Conservation (phyloP, 805 yeast species). For the Candida vaughaniae region DNA sequence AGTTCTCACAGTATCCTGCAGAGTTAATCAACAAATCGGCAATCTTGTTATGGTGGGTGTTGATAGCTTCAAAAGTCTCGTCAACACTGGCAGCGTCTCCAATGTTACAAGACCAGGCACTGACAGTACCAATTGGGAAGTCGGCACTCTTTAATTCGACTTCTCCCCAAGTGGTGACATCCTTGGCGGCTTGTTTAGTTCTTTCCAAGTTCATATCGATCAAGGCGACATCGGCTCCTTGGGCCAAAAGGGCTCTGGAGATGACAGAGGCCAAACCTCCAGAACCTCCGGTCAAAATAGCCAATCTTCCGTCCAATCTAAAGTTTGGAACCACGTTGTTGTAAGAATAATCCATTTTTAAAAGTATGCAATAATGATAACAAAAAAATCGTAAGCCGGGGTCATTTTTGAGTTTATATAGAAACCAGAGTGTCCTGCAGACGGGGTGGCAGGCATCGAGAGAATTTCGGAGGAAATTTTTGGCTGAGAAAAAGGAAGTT, state of each 20-base stretch:
- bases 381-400: slow-evolving; percentile 1
- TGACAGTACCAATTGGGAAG: slow-evolving; percentile 40
- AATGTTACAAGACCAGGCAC: slow-evolving; percentile 74
- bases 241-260: slow-evolving; percentile 65
- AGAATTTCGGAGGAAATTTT: slow-evolving; percentile 9
- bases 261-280: slow-evolving; percentile 72
- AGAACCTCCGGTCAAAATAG: slow-evolving; percentile 77
- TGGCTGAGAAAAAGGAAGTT: slow-evolving; percentile 6
- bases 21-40: slow-evolving; percentile 70
- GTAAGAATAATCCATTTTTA: slow-evolving; percentile 30
- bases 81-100: slow-evolving; percentile 63
- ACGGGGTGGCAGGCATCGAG: slow-evolving; percentile 1
- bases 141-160: slow-evolving; percentile 36
- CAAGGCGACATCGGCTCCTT: slow-evolving; percentile 75
- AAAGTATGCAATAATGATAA: background rate
- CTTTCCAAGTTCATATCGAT: slow-evolving; percentile 65
- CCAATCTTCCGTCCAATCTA: slow-evolving; percentile 68
- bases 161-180: slow-evolving; percentile 49
- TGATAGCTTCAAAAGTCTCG: slow-evolving; percentile 50
- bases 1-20: slow-evolving; percentile 85
- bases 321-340: slow-evolving; percentile 58
- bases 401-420: slow-evolving; percentile 4
- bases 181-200: slow-evolving; percentile 53
- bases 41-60: slow-evolving; percentile 56
- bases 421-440: background rate